phyloP scores from a whole-genome alignment of 2,329 filamentous ascomycete species.

The Exserohilum rostratum region DNA sequence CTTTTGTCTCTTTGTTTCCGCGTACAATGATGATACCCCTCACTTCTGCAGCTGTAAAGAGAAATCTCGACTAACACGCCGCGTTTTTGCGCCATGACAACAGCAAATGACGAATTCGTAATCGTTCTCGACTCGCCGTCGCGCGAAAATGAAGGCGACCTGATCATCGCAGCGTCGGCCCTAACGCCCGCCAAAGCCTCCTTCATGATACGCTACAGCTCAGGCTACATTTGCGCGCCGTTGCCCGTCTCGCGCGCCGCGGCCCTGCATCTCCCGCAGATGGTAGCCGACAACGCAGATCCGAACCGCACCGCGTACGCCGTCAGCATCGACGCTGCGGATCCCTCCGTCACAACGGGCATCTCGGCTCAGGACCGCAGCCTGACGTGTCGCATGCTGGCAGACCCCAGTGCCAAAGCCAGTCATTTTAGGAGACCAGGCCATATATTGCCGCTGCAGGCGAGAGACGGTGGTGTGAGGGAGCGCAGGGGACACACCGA shows the following conservation, averaged over 20 bases:
- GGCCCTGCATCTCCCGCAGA: conserved; percentile 80
- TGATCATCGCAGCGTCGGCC: conserved; percentile 89
- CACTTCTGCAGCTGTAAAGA: conserved; percentile 14
- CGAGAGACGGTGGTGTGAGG: conserved; percentile 78
- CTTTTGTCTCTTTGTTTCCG: neutral
- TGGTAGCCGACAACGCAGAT: conserved; percentile 80
- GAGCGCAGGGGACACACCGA: conserved; percentile 88
- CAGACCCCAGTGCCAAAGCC: conserved; percentile 62
- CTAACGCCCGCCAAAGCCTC: conserved; percentile 90
- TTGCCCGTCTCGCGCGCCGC: conserved; percentile 72
- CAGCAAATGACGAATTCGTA: conserved; percentile 78
- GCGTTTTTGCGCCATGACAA: too few relatives aligned
- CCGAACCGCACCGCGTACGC: conserved; percentile 93
- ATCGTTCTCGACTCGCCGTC: conserved; percentile 90
- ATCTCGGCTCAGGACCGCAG: conserved; percentile 89
- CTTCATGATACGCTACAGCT: conserved; percentile 90
- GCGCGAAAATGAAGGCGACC: conserved; percentile 97
- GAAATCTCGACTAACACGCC: neutral
- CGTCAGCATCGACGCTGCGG: conserved; percentile 79
- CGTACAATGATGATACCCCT: neutral
- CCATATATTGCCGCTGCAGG: conserved; percentile 85
- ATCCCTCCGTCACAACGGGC: conserved; percentile 74
- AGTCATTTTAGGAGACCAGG: conserved; percentile 79
- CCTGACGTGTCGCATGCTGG: conserved; percentile 78
- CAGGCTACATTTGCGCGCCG: conserved; percentile 90